phyloP scores from a whole-genome alignment of 148 eudicot species.

The Hydrangea macrophylla region DNA sequence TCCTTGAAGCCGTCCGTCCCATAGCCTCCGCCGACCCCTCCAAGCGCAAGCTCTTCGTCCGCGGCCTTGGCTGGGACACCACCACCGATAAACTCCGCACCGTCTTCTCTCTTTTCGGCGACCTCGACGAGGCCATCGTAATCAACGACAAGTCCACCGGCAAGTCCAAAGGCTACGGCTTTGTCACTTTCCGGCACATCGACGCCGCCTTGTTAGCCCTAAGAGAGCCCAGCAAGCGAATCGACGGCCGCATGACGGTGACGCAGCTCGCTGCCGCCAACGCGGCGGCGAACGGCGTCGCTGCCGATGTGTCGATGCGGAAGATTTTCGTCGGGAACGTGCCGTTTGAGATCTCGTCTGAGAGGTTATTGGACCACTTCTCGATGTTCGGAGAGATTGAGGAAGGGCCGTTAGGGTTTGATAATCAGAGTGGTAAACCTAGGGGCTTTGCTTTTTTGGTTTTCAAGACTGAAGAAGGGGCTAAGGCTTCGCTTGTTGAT shows the following conservation, averaged over 20 bases:
- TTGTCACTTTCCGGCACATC: conserved; percentile 71
- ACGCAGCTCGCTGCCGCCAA: conserved; percentile 58
- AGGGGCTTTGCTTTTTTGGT: conserved; percentile 91
- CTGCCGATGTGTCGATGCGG: conserved; percentile 60
- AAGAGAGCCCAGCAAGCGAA: conserved; percentile 69
- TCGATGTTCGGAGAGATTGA: conserved; percentile 77
- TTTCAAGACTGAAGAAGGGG: conserved; percentile 84
- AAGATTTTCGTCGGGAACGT: conserved; percentile 89
- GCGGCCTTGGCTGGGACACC: conserved; percentile 74
- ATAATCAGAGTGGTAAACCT: conserved; percentile 68
- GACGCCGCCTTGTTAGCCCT: conserved; percentile 74
- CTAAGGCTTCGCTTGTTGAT: conserved; percentile 63
- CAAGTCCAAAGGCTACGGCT: conserved; percentile 80
- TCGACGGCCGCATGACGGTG: conserved; percentile 85
- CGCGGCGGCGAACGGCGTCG: conserved; percentile 12
- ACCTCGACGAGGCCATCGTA: conserved; percentile 73
- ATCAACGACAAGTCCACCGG: conserved; percentile 63
- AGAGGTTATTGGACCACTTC: conserved; percentile 64
- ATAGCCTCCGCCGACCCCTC: conserved; percentile 63
- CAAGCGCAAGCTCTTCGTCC: conserved; percentile 78
- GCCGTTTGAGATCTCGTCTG: conserved; percentile 69
- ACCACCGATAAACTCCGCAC: conserved; percentile 52
- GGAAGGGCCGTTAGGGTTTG: conserved; percentile 95
- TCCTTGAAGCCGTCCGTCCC: conserved; percentile 59
- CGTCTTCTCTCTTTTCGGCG: conserved; percentile 55